Evolutionary conservation across 257 asterid species (phyloP).

Genomic region (Nemophila menziesii): DNA sequence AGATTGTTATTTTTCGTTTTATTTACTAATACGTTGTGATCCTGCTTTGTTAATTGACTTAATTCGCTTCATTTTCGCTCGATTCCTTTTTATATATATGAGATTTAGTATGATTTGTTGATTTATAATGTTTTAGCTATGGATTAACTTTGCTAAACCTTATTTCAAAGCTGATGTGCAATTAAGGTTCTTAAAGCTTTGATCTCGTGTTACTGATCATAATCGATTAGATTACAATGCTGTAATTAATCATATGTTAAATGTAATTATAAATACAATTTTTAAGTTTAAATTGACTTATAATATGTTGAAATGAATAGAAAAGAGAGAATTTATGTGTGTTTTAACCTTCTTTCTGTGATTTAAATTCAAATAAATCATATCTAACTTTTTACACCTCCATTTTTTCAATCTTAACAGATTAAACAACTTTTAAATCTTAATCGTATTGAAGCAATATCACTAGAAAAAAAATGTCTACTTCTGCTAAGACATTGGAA

Average conservation of each 20-base stretch:
- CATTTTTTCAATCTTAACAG: neutral
- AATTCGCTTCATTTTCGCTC: neutral
- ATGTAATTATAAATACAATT: neutral
- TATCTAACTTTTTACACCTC: too few relatives aligned
- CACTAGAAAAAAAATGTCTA: conserved; percentile 40
- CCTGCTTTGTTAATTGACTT: neutral
- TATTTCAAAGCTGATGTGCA: too few relatives aligned
- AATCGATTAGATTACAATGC: neutral
- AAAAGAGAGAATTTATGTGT: neutral
- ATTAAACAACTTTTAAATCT: neutral
- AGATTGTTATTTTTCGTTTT: neutral
- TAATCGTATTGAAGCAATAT: conserved; percentile 4
- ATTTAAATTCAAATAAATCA: too few relatives aligned
- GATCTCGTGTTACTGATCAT: neutral
- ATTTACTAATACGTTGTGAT: neutral
- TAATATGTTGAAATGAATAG: neutral
- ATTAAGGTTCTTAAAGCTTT: neutral
- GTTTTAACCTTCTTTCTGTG: neutral
- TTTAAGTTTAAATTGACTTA: neutral
- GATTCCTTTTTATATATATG: neutral
- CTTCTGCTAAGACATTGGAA: conserved; percentile 54
- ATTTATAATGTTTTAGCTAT: too few relatives aligned
- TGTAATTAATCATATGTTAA: neutral
- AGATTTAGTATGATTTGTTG: neutral
- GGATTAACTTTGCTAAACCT: too few relatives aligned